Conservation (phyloP, 768 basidiomycete species). For the Pleurotus citrinopileatus region DNA sequence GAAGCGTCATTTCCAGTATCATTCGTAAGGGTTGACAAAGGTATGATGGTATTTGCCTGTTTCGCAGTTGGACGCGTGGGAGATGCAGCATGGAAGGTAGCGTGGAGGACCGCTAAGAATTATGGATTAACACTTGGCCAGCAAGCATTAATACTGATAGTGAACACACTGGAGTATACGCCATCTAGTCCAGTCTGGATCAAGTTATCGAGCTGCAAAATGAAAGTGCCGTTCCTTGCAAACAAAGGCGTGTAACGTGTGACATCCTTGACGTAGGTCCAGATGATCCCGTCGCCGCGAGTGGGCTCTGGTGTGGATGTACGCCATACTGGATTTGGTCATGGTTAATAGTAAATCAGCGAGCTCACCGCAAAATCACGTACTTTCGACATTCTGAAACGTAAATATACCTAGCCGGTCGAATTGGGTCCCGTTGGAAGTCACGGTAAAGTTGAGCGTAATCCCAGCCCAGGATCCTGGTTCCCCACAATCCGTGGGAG, state of each 20-base stretch:
- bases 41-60: conserved; percentile 63
- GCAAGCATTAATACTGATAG: too few relatives aligned
- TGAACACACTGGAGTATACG: conserved; percentile 61
- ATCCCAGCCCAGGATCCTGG: conserved; percentile 74
- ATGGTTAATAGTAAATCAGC: not conserved
- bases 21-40: conserved; percentile 63
- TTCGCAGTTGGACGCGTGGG: conserved; percentile 51
- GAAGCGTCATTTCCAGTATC: conserved; percentile 68
- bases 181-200: conserved; percentile 57
- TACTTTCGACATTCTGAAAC: conserved; percentile 77
- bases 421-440: conserved; percentile 75
- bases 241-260: conserved; percentile 73
- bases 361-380: conserved; percentile 16
- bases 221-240: conserved; percentile 61
- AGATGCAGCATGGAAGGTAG: conserved; percentile 71
- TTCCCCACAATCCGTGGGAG: conserved; percentile 71
- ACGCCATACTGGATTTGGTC: conserved; percentile 56
- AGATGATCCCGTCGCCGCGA: conserved; percentile 63
- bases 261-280: conserved; percentile 77
- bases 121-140: too few relatives aligned
- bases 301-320: conserved; percentile 84
- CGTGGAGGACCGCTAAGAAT: conserved; percentile 61
- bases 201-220: conserved; percentile 73
- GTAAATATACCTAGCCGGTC: conserved; percentile 75
- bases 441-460: conserved; percentile 74